Conservation (phyloP, 805 yeast genomes). For the Kazachstania viticola region DNA sequence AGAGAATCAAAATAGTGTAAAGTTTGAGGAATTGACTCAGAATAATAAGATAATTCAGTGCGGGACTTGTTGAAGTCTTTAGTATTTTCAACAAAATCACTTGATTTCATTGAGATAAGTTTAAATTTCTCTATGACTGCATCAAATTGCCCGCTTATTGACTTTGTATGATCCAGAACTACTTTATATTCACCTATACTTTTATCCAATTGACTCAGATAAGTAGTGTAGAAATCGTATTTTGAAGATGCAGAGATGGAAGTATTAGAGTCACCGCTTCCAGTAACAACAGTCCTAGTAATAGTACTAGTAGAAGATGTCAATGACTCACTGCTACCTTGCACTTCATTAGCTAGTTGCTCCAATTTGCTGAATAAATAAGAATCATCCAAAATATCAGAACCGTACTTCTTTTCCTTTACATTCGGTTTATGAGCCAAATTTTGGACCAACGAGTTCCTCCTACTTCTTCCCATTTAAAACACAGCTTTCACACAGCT, state of each 20-base stretch:
- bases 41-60: constrained; percentile 36
- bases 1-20: constrained; percentile 57
- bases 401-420: constrained; percentile 5
- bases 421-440: constrained; percentile 39
- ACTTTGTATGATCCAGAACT: constrained; percentile 29
- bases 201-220: constrained; percentile 21
- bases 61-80: constrained; percentile 34
- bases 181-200: constrained; percentile 30
- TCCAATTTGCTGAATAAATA: constrained; percentile 15
- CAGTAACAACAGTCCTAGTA: background rate
- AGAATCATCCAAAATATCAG: constrained; percentile 20
- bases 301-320: background rate
- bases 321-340: background rate
- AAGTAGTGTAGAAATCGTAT: constrained; percentile 12
- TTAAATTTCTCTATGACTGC: constrained; percentile 25
- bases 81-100: constrained; percentile 36
- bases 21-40: constrained; percentile 47
- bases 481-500: too few relatives aligned
- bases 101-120: constrained; percentile 21
- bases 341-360: constrained; percentile 9
- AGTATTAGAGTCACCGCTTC: background rate
- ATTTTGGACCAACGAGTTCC: constrained; percentile 50
- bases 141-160: constrained; percentile 20
- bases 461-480: constrained; percentile 34
- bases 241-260: constrained; percentile 1